These are phyloP conservation scores for Harringtonia aguacate DNA, from an alignment of 2,329 filamentous ascomycete genomes.

Conservation along the genomic window DNA sequence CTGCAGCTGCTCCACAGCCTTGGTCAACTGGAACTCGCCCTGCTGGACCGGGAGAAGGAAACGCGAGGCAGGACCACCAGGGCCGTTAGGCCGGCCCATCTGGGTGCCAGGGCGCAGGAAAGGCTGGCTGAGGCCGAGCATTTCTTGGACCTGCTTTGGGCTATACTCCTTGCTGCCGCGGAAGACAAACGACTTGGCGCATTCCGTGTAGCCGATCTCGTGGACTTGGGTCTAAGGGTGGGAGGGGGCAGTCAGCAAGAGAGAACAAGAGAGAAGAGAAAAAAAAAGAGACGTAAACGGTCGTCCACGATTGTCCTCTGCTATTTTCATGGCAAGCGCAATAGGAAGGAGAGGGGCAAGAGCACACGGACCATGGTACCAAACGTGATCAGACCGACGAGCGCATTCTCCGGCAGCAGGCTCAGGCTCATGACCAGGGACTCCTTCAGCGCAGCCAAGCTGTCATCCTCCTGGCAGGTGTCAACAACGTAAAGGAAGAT, in stretches of 20 bases:
- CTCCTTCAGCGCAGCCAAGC: constrained; percentile 71
- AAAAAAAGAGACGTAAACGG: too few relatives aligned
- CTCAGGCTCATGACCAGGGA: constrained; percentile 79
- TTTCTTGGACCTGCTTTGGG: constrained; percentile 99
- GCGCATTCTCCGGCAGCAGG: constrained; percentile 67
- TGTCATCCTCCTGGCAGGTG: constrained; percentile 81
- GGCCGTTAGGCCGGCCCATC: constrained; percentile 57
- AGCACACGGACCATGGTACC: constrained; percentile 69
- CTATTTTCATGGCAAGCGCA: too few relatives aligned
- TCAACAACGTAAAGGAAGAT: constrained; percentile 85
- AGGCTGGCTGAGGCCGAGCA: constrained; percentile 74
- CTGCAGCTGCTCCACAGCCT: constrained; percentile 87
- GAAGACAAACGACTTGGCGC: constrained; percentile 97
- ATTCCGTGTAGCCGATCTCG: constrained; percentile 95
- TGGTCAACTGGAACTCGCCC: constrained; percentile 95
- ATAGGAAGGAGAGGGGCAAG: constrained; percentile 24
- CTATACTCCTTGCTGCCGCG: constrained; percentile 94
- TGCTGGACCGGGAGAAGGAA: constrained; percentile 93
- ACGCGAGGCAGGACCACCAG: constrained; percentile 71
- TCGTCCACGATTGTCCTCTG: too few relatives aligned
- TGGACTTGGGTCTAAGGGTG: constrained; percentile 71
- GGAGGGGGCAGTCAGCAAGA: constrained; percentile 13
- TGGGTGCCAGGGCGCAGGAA: constrained; percentile 65
- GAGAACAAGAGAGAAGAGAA: neutral
- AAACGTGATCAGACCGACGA: constrained; percentile 76